A percentile compares a stretch with the other conserved stretches of the same genome.
Conservation (phyloP, 257 asterid species). For the Solanum corneliomulleri region DNA sequence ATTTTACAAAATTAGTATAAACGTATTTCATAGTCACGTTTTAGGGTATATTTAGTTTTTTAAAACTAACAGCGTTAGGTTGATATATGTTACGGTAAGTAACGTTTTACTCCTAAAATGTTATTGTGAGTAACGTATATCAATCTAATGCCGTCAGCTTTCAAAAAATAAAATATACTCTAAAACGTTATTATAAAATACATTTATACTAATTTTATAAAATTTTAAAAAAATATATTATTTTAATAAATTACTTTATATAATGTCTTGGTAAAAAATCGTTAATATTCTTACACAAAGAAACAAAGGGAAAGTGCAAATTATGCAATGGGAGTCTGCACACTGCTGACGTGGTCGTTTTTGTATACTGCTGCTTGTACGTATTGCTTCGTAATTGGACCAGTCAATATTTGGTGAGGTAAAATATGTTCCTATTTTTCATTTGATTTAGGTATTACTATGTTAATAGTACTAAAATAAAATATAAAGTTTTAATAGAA, state of each 20-base stretch:
- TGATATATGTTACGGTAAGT: no score
- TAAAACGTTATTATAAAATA: accelerated
- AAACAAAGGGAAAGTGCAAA: not conserved
- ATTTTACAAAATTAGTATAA: no score
- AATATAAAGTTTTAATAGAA: not conserved
- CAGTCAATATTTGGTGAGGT: not conserved
- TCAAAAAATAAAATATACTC: no score
- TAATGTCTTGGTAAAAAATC: accelerated
- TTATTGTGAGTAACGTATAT: no score
- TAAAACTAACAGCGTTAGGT: no score
- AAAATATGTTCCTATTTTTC: not conserved
- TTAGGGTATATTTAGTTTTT: no score
- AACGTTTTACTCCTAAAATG: no score
- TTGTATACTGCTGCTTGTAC: not conserved
- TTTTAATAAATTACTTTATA: no score
- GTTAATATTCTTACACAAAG: not conserved
- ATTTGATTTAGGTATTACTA: not conserved
- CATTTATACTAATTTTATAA: no score
- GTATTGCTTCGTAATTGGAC: not conserved
- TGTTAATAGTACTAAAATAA: not conserved
- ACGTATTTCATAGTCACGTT: no score
- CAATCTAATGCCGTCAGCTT: accelerated
- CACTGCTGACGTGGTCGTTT: not conserved
- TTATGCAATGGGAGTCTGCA: not conserved
- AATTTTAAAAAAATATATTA: no score